Evolutionary conservation across 1,284 basidiomycete genomes (phyloP).

Genomic region (Cystobasidiaceae sp.): DNA sequence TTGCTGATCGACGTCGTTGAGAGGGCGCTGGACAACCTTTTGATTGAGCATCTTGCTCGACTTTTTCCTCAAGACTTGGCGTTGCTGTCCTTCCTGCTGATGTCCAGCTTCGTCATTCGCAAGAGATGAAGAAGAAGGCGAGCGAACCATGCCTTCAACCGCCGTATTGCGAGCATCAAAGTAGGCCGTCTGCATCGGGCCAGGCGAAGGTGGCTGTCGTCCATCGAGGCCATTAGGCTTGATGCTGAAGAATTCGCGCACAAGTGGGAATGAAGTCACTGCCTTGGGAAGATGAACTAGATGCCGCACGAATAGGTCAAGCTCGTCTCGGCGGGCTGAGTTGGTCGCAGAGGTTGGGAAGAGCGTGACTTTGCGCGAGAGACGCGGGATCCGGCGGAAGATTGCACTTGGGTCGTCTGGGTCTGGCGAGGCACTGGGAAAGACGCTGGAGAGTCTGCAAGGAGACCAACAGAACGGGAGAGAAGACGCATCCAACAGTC

Average conservation of each 20-base stretch:
- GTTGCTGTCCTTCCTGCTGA: background rate
- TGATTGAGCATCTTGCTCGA: no score
- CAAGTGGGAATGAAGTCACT: slow-evolving; percentile 30
- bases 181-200: background rate
- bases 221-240: slow-evolving; percentile 10
- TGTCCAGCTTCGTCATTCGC: no score
- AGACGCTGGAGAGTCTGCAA: slow-evolving; percentile 33
- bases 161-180: background rate
- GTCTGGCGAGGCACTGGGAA: slow-evolving; percentile 32
- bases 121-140: no score
- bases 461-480: no score
- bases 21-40: no score
- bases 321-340: slow-evolving; percentile 33
- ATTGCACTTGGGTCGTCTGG: slow-evolving; percentile 6
- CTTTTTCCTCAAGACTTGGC: background rate
- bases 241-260: slow-evolving; percentile 36
- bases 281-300: slow-evolving; percentile 34
- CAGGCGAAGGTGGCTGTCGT: background rate
- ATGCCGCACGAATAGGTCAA: slow-evolving; percentile 34
- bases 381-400: slow-evolving; percentile 34
- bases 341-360: slow-evolving; percentile 34
- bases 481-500: background rate
- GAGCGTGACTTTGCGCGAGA: slow-evolving; percentile 33
- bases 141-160: no score
- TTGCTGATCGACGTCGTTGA: background rate